phyloP scores from a whole-genome alignment of 192 early-diverging fungal genomes.

The Geranomyces variabilis region DNA sequence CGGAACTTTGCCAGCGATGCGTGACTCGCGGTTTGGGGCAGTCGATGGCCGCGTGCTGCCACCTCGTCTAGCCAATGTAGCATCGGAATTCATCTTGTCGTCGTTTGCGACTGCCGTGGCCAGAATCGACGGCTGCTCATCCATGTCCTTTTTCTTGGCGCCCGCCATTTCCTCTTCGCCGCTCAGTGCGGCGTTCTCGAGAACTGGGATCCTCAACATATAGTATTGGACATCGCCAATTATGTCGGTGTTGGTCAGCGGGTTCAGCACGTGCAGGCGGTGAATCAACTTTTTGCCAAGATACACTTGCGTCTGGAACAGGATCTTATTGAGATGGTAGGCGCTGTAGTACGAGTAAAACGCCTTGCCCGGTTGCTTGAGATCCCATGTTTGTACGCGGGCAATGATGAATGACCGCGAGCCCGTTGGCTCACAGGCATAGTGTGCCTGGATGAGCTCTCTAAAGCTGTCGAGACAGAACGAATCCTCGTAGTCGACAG shows the following conservation, averaged over 20 bases:
- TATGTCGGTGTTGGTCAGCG: constrained; percentile 67
- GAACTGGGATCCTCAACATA: constrained; percentile 40
- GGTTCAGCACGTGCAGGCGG: constrained; percentile 66
- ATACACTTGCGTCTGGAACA: constrained; percentile 69
- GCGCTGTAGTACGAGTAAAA: constrained; percentile 50
- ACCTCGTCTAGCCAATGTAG: not conserved
- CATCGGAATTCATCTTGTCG: not conserved
- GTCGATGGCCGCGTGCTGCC: not conserved
- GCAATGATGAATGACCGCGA: constrained; percentile 63
- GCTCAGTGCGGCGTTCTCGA: not conserved
- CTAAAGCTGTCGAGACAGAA: constrained; percentile 63
- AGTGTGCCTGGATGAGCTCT: constrained; percentile 52
- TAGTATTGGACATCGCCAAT: constrained; percentile 69
- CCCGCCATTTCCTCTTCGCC: not conserved
- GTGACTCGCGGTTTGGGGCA: constrained; percentile 10
- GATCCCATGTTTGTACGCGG: constrained; percentile 66
- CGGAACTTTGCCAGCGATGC: not conserved
- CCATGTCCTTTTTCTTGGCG: constrained; percentile 1
- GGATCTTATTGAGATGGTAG: constrained; percentile 66
- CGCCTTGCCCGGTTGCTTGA: constrained; percentile 56
- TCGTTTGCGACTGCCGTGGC: constrained; percentile 26
- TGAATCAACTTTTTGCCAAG: constrained; percentile 67
- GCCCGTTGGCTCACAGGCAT: constrained; percentile 43
- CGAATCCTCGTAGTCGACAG: constrained; percentile 64
- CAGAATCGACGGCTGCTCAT: constrained; percentile 19